These are phyloP conservation scores for Phaeotremella fagi DNA, from an alignment of 768 basidiomycete species.

Conservation along the genomic window DNA sequence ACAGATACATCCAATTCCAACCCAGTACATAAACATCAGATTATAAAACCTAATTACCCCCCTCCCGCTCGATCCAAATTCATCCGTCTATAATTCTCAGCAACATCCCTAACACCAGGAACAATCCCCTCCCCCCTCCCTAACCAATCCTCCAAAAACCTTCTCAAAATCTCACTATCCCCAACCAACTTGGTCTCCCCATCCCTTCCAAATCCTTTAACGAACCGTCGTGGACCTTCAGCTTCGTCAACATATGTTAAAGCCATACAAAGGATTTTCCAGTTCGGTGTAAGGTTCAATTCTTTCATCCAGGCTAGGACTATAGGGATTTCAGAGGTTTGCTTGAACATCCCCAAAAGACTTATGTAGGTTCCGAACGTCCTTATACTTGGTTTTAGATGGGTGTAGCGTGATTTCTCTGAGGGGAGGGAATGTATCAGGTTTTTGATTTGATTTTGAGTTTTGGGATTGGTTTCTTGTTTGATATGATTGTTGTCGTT, in stretches of 20 bases:
- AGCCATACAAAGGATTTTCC: conserved; percentile 58
- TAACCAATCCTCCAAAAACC: conserved; percentile 38
- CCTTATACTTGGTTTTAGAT: conserved; percentile 55
- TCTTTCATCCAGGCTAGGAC: conserved; percentile 70
- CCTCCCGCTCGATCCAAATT: too few relatives aligned
- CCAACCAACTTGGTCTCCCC: conserved; percentile 18
- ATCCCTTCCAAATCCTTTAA: conserved; percentile 16
- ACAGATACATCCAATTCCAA: too few relatives aligned
- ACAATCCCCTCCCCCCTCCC: conserved; percentile 9
- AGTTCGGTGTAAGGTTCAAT: conserved; percentile 56
- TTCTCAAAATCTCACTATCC: conserved; percentile 33
- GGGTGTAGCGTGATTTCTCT: too few relatives aligned
- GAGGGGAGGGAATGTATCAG: too few relatives aligned
- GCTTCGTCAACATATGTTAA: conserved; percentile 71
- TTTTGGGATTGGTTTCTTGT: background rate
- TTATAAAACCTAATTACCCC: too few relatives aligned
- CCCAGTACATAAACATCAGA: too few relatives aligned
- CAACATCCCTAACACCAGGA: conserved; percentile 29
- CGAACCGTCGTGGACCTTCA: conserved; percentile 51
- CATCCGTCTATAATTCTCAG: conserved; percentile 13
- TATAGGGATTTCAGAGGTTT: conserved; percentile 61
- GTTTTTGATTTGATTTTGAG: conserved; percentile 12
- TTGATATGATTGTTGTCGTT: background rate
- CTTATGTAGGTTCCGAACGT: conserved; percentile 61
- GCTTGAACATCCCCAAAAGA: conserved; percentile 56